Conservation (phyloP, 192 early-diverging fungal species). For the Umbelopsis isabellina region DNA sequence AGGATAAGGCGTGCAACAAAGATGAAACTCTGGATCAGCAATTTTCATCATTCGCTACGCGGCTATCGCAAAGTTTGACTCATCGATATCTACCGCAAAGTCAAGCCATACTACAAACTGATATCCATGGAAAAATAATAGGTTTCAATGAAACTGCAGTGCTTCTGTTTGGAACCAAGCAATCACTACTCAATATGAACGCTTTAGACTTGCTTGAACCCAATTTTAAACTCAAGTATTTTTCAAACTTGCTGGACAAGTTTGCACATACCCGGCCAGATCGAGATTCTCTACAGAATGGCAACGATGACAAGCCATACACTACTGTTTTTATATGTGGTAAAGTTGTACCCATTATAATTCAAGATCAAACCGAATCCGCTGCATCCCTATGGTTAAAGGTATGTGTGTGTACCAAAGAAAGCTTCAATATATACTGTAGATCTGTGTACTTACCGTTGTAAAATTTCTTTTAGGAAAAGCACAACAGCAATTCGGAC, state of each 20-base stretch:
- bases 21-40: neutral
- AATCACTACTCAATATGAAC: neutral
- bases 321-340: conserved; percentile 51
- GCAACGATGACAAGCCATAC: conserved; percentile 36
- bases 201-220: conserved; percentile 4
- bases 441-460: neutral
- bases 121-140: conserved; percentile 26
- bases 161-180: conserved; percentile 1
- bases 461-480: conserved; percentile 23
- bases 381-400: conserved; percentile 66
- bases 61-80: neutral
- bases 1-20: neutral
- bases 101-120: conserved; percentile 31
- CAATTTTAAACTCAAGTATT: conserved; percentile 3
- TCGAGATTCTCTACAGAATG: neutral
- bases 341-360: conserved; percentile 59
- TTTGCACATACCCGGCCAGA: conserved; percentile 15
- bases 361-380: conserved; percentile 51
- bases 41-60: neutral
- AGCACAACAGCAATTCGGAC: conserved; percentile 42
- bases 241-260: conserved; percentile 18
- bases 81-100: conserved; percentile 19
- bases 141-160: conserved; percentile 24
- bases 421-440: no score
- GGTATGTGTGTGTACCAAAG: neutral